These are phyloP conservation scores for Oryza glaberrima DNA, from an alignment of 176 grass and related monocot species.

Conservation along the genomic window DNA sequence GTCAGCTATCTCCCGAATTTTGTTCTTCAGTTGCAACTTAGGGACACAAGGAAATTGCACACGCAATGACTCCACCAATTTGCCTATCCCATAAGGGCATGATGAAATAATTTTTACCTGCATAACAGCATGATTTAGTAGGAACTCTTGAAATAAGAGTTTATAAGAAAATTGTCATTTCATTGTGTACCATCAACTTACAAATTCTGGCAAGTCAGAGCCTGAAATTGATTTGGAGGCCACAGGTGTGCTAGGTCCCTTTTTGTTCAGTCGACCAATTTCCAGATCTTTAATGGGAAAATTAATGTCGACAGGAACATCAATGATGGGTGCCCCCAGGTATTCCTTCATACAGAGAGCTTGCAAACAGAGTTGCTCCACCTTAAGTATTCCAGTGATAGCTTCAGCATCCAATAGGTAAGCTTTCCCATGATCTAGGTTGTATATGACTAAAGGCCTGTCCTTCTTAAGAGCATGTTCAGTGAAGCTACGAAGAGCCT, in stretches of 20 bases:
- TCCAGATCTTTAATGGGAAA: constrained; percentile 4
- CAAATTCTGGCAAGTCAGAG: constrained; percentile 40
- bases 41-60: constrained; percentile 31
- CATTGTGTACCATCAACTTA: constrained; percentile 17
- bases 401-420: constrained; percentile 12
- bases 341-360: constrained; percentile 40
- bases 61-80: constrained; percentile 37
- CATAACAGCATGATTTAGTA: not conserved
- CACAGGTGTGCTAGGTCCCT: constrained; percentile 9
- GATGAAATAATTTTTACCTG: constrained; percentile 31
- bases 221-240: constrained; percentile 24
- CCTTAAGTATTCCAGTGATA: constrained; percentile 22
- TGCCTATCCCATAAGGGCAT: constrained; percentile 16
- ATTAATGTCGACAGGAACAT: not conserved
- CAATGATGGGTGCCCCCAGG: constrained; percentile 17
- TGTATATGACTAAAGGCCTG: constrained; percentile 39
- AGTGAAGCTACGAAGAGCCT: constrained; percentile 34
- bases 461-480: constrained; percentile 35
- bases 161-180: not conserved
- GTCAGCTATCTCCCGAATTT: constrained; percentile 34
- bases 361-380: constrained; percentile 42
- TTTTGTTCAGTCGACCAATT: not conserved
- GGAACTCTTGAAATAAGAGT: not conserved
- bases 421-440: constrained; percentile 32
- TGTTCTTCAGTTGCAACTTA: constrained; percentile 23